These are phyloP conservation scores for Millerozyma miso DNA, from an alignment of 805 yeast genomes.

Conservation along the genomic window DNA sequence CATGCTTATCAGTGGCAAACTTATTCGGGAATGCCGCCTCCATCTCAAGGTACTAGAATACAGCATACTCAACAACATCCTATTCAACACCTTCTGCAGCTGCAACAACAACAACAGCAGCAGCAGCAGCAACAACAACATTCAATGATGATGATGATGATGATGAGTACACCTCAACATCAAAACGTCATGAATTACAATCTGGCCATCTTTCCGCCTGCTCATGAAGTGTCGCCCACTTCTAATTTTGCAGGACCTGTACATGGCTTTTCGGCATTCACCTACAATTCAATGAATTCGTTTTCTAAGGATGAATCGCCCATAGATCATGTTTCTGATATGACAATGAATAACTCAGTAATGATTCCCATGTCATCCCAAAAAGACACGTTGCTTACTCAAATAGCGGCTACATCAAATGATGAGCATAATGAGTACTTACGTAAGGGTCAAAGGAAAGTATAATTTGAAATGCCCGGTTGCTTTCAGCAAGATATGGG, in stretches of 20 bases:
- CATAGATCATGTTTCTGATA: background rate
- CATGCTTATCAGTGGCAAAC: constrained; percentile 9
- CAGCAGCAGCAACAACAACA: constrained; percentile 10
- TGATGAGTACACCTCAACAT: constrained; percentile 44
- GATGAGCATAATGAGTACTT: constrained; percentile 2
- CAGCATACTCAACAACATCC: constrained; percentile 4
- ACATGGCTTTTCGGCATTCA: constrained; percentile 9
- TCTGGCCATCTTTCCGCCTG: constrained; percentile 12
- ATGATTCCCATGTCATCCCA: background rate
- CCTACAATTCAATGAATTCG: constrained; percentile 8
- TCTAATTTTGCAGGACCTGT: constrained; percentile 8
- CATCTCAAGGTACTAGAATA: constrained; percentile 12
- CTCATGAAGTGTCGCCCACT: constrained; percentile 13
- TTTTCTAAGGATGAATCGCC: constrained; percentile 3
- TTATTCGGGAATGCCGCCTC: constrained; percentile 29
- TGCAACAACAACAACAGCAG: constrained; percentile 11
- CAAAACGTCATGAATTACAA: constrained; percentile 23
- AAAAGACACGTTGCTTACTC: background rate
- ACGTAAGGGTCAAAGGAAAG: constrained; percentile 6
- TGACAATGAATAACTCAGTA: background rate
- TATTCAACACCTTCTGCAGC: constrained; percentile 5
- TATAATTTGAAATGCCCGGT: background rate
- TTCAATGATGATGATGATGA: constrained; percentile 35
- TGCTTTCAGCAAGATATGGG: background rate
- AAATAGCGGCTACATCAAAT: background rate